Base-by-base conservation (phyloP, 1,139 yeast species). In the Torulaspora globosa region DNA sequence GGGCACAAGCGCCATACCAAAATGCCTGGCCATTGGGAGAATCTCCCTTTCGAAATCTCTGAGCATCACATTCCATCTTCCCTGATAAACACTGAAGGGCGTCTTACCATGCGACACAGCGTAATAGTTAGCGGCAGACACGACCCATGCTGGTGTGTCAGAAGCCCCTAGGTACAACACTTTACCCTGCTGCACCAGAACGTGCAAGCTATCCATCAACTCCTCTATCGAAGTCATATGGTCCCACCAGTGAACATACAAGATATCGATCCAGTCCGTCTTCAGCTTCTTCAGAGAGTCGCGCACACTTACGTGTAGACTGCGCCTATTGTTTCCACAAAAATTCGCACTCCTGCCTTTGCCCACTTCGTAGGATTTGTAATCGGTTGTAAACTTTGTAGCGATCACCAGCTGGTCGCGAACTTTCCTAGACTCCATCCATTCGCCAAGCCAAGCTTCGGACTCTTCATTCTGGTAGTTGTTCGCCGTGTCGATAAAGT, bases 401-500 rank as follows among this genome's bases (percentile, higher is more conserved):
- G 47, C 49, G 28, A 43, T 38, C 3, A 46, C 38, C 27, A 46
- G 38, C 32, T 46, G 47, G n/a, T 46, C 49, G 24, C 47, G 49
- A 12, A 39, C 14, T 9, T 46, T 34, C 21, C 47, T 42, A 6
- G 41, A 38, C 11, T 36, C 41, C 47, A 46, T 46, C 49, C 49
- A 46, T 16, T 41, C 44, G 7, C 49, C 49, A 3, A 46, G 1
- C 47, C 43, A 15, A 2, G 4, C 14, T 10, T 29, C 32, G 9
- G 18, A 29, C 32, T 29, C 32, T 29, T 29, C 16, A 30, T 46
- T 32, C 29, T 57, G 62, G 34, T 58, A 58, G 18, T 16, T 43
- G 37, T 56, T 57, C 27, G 63, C 59, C n/a, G 63, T 58, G 32
- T 58, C 62, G 39, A 58, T 54, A 39, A 57, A 56, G 29, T 57